A percentile compares a stretch with the other conserved stretches of the same genome.
Conservation (phyloP, 2,329 filamentous ascomycete species). For the Penicillium sp. region DNA sequence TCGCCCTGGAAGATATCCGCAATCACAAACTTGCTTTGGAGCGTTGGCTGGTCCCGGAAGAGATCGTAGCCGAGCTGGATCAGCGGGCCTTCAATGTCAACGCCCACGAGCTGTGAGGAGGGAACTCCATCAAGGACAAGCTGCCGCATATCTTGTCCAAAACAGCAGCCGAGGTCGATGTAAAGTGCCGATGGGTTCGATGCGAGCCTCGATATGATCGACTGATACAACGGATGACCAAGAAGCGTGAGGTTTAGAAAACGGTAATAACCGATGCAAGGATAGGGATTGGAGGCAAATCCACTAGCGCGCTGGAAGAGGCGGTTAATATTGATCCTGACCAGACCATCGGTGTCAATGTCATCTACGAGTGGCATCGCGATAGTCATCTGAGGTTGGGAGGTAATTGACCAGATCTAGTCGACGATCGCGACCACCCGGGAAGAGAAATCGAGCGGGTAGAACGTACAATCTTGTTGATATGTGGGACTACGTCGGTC, state of each 20-base stretch:
- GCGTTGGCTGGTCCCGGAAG: conserved; percentile 37
- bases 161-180: conserved; percentile 46
- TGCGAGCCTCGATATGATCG: conserved; percentile 22
- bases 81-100: conserved; percentile 39
- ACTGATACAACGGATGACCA: conserved; percentile 30
- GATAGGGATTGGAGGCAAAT: conserved; percentile 36
- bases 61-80: conserved; percentile 44
- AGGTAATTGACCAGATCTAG: not conserved
- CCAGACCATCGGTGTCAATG: not conserved
- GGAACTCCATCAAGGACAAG: conserved; percentile 39
- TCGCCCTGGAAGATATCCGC: conserved; percentile 28
- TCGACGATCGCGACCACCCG: not conserved
- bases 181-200: conserved; percentile 28
- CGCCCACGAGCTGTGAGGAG: conserved; percentile 30
- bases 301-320: conserved; percentile 22
- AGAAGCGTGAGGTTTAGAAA: conserved; percentile 45
- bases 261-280: conserved; percentile 45
- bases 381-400: not conserved
- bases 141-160: conserved; percentile 47
- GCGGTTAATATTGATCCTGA: not conserved
- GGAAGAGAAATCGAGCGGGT: too few relatives aligned
- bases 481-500: conserved; percentile 5
- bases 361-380: too few relatives aligned
- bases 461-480: conserved; percentile 11
- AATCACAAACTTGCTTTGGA: conserved; percentile 39